Percentiles rank a stretch among this genome's conserved stretches.
phyloP scores from a whole-genome alignment of 257 asterid genomes.

The Solanum dulcamara region DNA sequence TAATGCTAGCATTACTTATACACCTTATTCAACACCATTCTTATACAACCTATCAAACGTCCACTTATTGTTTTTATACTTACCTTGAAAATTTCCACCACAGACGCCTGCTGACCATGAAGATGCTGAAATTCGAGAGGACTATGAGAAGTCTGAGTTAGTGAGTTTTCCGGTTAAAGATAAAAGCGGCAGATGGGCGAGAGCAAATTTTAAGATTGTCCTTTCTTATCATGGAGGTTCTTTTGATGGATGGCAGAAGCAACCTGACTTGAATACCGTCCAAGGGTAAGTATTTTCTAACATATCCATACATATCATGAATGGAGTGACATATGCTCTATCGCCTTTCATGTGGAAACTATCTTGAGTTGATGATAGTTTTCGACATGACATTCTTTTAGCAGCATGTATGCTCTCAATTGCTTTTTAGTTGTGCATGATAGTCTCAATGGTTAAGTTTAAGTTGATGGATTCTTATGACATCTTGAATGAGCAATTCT shows the following conservation, averaged over 20 bases:
- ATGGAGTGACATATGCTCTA: background rate
- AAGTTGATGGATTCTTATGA: background rate
- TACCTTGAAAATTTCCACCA: conserved; percentile 9
- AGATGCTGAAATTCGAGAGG: conserved; percentile 33
- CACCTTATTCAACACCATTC: background rate
- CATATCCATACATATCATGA: background rate
- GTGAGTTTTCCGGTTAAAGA: conserved; percentile 24
- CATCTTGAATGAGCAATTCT: background rate
- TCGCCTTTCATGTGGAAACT: background rate
- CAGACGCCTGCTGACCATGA: conserved; percentile 25
- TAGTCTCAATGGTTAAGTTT: background rate
- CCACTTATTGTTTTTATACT: background rate
- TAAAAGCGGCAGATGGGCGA: conserved; percentile 77
- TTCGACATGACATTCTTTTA: background rate
- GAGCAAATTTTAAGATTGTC: conserved; percentile 65
- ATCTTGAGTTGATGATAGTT: background rate
- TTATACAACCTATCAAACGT: background rate
- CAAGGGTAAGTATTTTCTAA: conserved; percentile 52
- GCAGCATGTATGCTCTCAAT: background rate
- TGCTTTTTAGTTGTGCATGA: background rate
- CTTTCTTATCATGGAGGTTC: conserved; percentile 82
- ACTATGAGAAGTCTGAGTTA: conserved; percentile 23
- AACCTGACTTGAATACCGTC: conserved; percentile 76
- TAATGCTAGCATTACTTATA: background rate
- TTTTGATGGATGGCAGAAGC: conserved; percentile 98